Evolutionary conservation across 2,329 filamentous ascomycete species (phyloP), one percentile per base, ranked within the genome.

Genomic region (Fonsecaea monophora): DNA sequence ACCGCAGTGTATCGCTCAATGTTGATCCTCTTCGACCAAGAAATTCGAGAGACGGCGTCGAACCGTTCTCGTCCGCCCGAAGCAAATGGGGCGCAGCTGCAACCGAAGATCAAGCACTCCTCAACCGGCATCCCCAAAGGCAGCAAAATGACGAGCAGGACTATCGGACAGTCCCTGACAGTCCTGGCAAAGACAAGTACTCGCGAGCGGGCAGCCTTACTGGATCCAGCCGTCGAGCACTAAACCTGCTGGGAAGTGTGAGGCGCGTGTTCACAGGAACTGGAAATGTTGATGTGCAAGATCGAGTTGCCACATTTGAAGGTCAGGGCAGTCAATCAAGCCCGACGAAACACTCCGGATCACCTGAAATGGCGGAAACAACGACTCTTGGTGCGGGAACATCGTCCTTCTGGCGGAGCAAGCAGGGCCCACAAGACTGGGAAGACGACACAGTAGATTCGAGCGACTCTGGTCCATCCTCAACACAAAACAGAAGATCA

Each of bases 181-280:
- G 62, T 53, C 69, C 72, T 9, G 75, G 73, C 69, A 78, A 77
- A n/a, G 75, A 75, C 25, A 72, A 69, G 48, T 70, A 71, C 50
- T 40, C 58, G 15, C 75, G 78, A 7, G 80, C 79, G 21, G 86
- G 84, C 73, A 84, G 82, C 72, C 86, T 86, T 3, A 86, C 86
- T 7, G 81, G n/a, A 81, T 84, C 1, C 82, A 85, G 0, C 86
- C 85, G 60, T 83, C 88, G 21, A 86, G 86, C 75, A 84, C 89
- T 79, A 79, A 85, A 85, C 30, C 92, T 89, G 88, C 80, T 93
- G 10, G 90, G 90, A 25, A 91, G 87, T 56, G 77, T 93, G 21
- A 83, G 86, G 18, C 84, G 89, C 42, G 89, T 89, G 10, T 86
- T 92, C 48, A 84, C 84, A 4, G 76, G 78, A 55, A 76, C 78